phyloP scores from a whole-genome alignment of 495 filamentous ascomycete genomes.

The Immersiella caudata region DNA sequence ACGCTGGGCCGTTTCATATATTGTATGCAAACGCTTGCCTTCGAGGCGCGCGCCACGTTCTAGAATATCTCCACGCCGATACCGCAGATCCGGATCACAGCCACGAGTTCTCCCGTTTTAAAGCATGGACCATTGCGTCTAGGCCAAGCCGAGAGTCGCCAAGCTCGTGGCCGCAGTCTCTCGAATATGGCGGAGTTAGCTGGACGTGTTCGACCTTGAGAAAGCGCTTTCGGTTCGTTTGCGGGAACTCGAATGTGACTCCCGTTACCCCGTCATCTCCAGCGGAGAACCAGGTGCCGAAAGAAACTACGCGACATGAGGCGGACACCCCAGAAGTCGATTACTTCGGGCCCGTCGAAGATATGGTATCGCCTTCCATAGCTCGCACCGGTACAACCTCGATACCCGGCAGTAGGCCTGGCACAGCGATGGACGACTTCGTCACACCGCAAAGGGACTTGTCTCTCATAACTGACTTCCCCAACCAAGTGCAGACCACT shows the following conservation, averaged over 20 bases:
- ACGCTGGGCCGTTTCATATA: conserved; percentile 54
- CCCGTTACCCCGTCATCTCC: conserved; percentile 40
- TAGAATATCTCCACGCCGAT: conserved; percentile 54
- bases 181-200: conserved; percentile 57
- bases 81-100: conserved; percentile 39
- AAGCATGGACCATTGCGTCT: conserved; percentile 61
- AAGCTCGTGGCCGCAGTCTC: conserved; percentile 51
- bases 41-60: conserved; percentile 48
- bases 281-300: conserved; percentile 30
- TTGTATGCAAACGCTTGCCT: conserved; percentile 64
- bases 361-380: conserved; percentile 15
- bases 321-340: conserved; percentile 22
- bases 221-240: conserved; percentile 64
- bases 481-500: conserved; percentile 36
- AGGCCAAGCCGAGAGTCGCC: conserved; percentile 49
- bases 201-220: conserved; percentile 68
- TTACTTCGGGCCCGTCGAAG: conserved; percentile 43
- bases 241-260: conserved; percentile 42
- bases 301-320: conserved; percentile 14
- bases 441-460: conserved; percentile 34
- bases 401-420: conserved; percentile 30
- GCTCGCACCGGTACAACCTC: conserved; percentile 23
- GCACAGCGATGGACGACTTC: conserved; percentile 25
- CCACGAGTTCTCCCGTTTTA: conserved; percentile 58
- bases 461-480: conserved; percentile 28